Base-by-base conservation (phyloP, 192 early-diverging fungal genomes). In the Linnemannia elongata region DNA sequence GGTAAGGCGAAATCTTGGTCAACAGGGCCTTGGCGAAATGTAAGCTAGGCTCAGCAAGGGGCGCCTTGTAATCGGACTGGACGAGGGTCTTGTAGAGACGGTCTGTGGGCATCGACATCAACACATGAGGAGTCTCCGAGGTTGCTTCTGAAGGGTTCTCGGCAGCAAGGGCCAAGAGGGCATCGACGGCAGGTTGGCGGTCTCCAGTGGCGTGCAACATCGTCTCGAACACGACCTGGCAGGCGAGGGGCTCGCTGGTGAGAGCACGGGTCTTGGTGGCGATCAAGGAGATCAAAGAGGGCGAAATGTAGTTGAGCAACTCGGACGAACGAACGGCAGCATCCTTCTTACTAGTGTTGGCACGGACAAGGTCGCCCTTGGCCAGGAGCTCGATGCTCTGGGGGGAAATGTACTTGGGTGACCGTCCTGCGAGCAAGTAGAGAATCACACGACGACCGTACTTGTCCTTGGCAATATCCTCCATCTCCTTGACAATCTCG, bases 301-400 rank as follows among this genome's bases (percentile, higher is more conserved):
- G 92, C 17, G 93, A 93, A 15, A 95, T 88, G 52, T 89, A 85
- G 33, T 89, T 88, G 39, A 95, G 88, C 75, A 99, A 91, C 88
- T 99, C 96, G 39, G 89, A 75, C 52, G 92, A 89, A 69, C 95
- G 87, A 63, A 91, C 33, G 63, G 88, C 77, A 3, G 95, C 92
- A 71, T 97, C 96, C 91, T 99, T 99, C 88, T 98, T 98, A 88
- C 95, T 95, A 57, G 96, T 98, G 76, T 88, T 89, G 52, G 86
- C 87, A 60, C 96, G 90, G 42, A 97, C 90, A 17, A 77, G 84
- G 85, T 98, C 97, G 81, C 91, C 90, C 39, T 80, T 91, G 70
- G 90, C 89, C 84, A 99, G 84, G 47, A 95, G 89, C 45, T 95
- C 85, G 27, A 97, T 91, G 47, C 93, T 93, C 38, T 94, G 93